Base-by-base conservation (phyloP, 805 yeast species). In the Saccharomycopsis amapae region DNA sequence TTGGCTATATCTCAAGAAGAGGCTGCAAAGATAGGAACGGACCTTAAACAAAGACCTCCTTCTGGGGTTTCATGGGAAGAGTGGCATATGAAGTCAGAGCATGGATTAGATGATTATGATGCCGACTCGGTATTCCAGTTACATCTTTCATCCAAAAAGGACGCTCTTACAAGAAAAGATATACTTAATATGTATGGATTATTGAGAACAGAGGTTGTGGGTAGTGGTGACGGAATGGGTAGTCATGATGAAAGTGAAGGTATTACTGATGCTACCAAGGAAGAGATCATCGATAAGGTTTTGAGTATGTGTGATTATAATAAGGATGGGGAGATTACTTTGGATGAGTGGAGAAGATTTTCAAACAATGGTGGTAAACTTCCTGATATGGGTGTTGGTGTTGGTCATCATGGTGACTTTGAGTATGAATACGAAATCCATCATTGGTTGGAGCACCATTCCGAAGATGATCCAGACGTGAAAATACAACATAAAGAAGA, bases 11-110 rank as follows among this genome's bases (percentile, higher is more conserved):
- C 31, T 4, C 49, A 45, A 15, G 48, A 44, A 9, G 49, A 44
- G 3, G 49, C 53, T 15, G 20, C 39, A 5, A 35, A 47, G 13
- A 36, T 45, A 2, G 48, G 49, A 9, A 51, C 54, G 1, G 37
- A 45, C 17, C 49, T 51, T 18, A 44, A 39, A 36, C 76, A 73
- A 47, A 46, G 52, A 28, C 69, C 68, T 23, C 87, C 87, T 2
- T 64, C 62, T 9, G 78, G 75, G 0, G 55, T 76, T 31, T 63
- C 76, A 15, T 85, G 95, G 95, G 86, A 82, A 56, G 73, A 75
- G 55, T 83, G 89, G 85, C 97, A 90, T 62, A 89, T 90, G 97
- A 69, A 75, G 55, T 79, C 78, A 54, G 97, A 90, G 65, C 97
- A 90, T 65, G 83, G 78, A 15, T 53, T 85, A 49, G 88, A 84